Percentiles rank a stretch among this genome's conserved stretches.
phyloP scores from a whole-genome alignment of 441 rosid genomes.

The Rhodomyrtus psidioides region DNA sequence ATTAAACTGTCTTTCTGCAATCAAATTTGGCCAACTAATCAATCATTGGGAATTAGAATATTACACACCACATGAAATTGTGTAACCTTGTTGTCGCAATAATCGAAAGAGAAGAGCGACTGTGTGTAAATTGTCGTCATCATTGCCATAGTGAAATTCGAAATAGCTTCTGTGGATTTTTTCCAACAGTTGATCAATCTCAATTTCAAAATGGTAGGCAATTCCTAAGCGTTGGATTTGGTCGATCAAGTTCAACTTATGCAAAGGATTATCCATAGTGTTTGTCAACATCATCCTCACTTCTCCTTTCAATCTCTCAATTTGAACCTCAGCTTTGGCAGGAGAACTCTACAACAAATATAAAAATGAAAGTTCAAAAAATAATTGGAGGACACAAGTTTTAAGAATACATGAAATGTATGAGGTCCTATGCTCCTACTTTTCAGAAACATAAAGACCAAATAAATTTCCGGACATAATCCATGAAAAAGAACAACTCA shows the following conservation, averaged over 20 bases:
- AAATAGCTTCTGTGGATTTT: too few species aligned
- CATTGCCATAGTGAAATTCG: accelerated
- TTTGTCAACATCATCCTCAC: background rate
- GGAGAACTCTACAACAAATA: background rate
- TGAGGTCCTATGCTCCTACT: background rate
- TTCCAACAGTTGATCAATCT: too few species aligned
- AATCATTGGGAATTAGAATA: background rate
- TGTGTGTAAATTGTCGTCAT: background rate
- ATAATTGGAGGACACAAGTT: accelerated
- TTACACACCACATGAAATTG: background rate
- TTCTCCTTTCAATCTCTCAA: background rate
- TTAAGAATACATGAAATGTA: background rate
- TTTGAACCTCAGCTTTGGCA: background rate
- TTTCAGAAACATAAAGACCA: too few species aligned
- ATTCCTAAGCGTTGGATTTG: background rate
- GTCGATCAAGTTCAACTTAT: background rate
- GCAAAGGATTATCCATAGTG: background rate
- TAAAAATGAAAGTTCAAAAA: background rate
- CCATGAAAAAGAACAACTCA: too few species aligned
- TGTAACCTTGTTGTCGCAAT: background rate
- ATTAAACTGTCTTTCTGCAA: background rate
- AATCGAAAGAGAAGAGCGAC: background rate
- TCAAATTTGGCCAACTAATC: background rate
- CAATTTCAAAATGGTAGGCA: too few species aligned
- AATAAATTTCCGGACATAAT: too few species aligned